phyloP scores from a whole-genome alignment of 805 yeast species.

The Saccharomycopsis sp. region DNA sequence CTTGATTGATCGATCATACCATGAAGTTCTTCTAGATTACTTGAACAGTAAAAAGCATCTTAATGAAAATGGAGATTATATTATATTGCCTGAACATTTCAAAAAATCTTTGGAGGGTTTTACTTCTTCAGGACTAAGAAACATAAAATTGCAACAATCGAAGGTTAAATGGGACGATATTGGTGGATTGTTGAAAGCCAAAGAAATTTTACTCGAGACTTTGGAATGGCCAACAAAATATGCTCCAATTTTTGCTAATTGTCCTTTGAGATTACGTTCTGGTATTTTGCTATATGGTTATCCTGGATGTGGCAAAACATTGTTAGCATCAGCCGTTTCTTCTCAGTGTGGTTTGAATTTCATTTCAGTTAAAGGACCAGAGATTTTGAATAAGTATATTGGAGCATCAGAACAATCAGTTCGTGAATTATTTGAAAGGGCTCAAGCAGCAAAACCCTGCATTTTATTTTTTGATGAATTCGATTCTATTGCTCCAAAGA shows the following conservation, averaged over 20 bases:
- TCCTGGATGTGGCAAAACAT: constrained; percentile 96
- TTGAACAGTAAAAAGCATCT: background rate
- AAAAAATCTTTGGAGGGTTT: constrained; percentile 52
- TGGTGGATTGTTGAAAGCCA: constrained; percentile 78
- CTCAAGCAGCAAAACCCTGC: constrained; percentile 92
- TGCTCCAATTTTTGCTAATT: constrained; percentile 85
- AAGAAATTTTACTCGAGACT: constrained; percentile 69
- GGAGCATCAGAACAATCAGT: constrained; percentile 97
- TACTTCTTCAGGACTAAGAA: constrained; percentile 74
- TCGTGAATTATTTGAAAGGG: constrained; percentile 86
- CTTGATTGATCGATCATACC: constrained; percentile 59
- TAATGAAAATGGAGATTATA: background rate
- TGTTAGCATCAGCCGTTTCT: constrained; percentile 87
- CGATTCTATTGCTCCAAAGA: constrained; percentile 93
- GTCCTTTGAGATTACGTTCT: constrained; percentile 80
- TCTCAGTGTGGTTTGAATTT: constrained; percentile 90
- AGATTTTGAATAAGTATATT: constrained; percentile 85
- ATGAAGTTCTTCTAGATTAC: constrained; percentile 28
- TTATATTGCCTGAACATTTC: constrained; percentile 27
- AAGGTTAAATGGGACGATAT: constrained; percentile 74
- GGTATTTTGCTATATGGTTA: constrained; percentile 89
- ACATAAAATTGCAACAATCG: constrained; percentile 77
- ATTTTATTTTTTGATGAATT: constrained; percentile 90
- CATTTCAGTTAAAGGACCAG: constrained; percentile 92
- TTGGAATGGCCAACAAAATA: constrained; percentile 96